phyloP scores from a whole-genome alignment of 257 asterid species.

The Apocynum venetum region DNA sequence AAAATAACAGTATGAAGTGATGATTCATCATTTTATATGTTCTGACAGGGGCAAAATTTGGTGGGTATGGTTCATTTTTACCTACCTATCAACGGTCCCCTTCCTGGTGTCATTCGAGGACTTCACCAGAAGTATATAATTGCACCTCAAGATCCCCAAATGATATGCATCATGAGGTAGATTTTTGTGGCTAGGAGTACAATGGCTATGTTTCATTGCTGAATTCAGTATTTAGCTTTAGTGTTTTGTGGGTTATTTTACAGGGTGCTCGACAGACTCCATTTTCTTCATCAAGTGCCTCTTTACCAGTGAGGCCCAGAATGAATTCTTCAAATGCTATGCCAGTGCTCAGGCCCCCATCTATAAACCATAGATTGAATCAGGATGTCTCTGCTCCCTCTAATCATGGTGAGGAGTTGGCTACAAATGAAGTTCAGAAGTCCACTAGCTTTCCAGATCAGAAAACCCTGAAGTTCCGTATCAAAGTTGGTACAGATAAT shows the following conservation, averaged over 20 bases:
- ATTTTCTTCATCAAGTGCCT: slow-evolving; percentile 46
- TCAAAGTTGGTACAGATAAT: slow-evolving; percentile 80
- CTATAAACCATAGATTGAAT: slow-evolving; percentile 15
- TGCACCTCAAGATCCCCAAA: slow-evolving; percentile 48
- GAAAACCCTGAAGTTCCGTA: slow-evolving; percentile 75
- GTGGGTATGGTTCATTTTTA: slow-evolving; percentile 95
- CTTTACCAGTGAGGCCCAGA: slow-evolving; percentile 47
- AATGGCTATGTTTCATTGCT: slow-evolving; percentile 17
- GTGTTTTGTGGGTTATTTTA: slow-evolving; percentile 34
- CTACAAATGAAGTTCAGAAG: slow-evolving; percentile 42
- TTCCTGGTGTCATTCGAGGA: slow-evolving; percentile 54
- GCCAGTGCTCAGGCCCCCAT: slow-evolving; percentile 13
- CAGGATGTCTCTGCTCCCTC: slow-evolving; percentile 31
- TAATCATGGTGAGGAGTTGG: slow-evolving; percentile 42
- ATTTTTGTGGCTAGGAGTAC: slow-evolving; percentile 13
- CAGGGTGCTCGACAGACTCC: slow-evolving; percentile 65
- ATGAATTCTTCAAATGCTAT: slow-evolving; percentile 29
- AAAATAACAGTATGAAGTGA: slow-evolving; percentile 21
- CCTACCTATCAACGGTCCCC: slow-evolving; percentile 88
- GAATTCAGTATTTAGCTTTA: slow-evolving; percentile 22
- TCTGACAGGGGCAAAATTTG: slow-evolving; percentile 84
- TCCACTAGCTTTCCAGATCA: slow-evolving; percentile 48
- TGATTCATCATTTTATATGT: slow-evolving; percentile 34
- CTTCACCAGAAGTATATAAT: slow-evolving; percentile 51
- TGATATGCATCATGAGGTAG: slow-evolving; percentile 63